Evolutionary conservation across 2,329 filamentous ascomycete species (phyloP).

Genomic region (Cladosporium sp.): DNA sequence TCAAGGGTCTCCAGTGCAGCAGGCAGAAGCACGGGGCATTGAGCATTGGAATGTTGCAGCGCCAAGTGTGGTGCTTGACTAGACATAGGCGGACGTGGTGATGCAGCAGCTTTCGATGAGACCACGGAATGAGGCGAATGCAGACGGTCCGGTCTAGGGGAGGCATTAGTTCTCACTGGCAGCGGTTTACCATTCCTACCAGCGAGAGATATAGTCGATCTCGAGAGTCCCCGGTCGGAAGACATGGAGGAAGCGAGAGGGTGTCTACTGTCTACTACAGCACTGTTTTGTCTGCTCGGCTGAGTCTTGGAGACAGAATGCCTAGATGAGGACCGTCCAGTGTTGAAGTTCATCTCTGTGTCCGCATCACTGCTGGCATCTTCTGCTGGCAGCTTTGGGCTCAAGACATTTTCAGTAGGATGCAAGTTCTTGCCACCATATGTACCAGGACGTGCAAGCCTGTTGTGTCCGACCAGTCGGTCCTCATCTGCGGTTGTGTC

Average conservation of each 20-base stretch:
- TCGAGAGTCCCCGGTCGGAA: constrained; percentile 23
- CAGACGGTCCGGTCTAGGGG: constrained; percentile 26
- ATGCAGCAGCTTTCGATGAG: constrained; percentile 15
- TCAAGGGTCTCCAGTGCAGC: constrained; percentile 90
- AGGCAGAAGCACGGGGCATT: constrained; percentile 58
- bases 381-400: constrained; percentile 40
- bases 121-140: constrained; percentile 28
- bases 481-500: constrained; percentile 86
- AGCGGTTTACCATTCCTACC: constrained; percentile 17
- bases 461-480: constrained; percentile 86
- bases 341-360: constrained; percentile 31
- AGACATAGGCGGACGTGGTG: not conserved
- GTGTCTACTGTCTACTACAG: constrained; percentile 34
- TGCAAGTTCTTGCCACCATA: constrained; percentile 80
- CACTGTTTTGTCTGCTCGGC: constrained; percentile 37
- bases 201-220: constrained; percentile 23
- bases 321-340: constrained; percentile 30
- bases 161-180: constrained; percentile 21
- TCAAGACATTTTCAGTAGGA: constrained; percentile 86
- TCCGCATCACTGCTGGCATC: constrained; percentile 31
- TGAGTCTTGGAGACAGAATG: constrained; percentile 29
- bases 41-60: constrained; percentile 50
- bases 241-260: constrained; percentile 28
- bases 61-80: constrained; percentile 41
- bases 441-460: constrained; percentile 51